These are phyloP conservation scores for Aegilops speltoides DNA, from an alignment of 176 grass and related monocot genomes.

Conservation along the genomic window DNA sequence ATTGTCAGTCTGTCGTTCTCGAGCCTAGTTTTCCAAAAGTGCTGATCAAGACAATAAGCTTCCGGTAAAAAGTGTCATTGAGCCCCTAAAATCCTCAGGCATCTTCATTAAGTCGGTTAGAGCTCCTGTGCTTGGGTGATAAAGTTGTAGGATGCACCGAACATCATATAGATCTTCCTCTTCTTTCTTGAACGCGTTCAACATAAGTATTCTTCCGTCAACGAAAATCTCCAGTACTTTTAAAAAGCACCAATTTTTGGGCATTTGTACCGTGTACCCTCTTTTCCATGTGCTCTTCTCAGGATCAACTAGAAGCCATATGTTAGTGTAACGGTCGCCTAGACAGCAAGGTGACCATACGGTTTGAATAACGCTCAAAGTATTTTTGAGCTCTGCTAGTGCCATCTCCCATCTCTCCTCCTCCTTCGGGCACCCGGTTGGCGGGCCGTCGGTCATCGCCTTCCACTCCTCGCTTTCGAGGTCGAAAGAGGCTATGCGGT, in stretches of 20 bases:
- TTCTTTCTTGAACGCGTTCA: background rate
- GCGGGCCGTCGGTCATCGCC: background rate
- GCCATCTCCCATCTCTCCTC: background rate
- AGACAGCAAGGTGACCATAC: background rate
- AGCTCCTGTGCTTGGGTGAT: background rate
- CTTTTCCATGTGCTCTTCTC: background rate
- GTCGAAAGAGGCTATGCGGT: background rate
- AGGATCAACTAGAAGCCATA: background rate
- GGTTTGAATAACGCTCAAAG: background rate
- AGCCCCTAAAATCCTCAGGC: too few relatives aligned
- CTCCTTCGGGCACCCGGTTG: too few relatives aligned
- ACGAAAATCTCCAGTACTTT: background rate
- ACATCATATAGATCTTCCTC: background rate
- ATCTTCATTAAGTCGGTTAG: background rate
- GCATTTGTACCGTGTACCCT: background rate
- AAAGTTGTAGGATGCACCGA: background rate
- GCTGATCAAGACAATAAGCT: background rate
- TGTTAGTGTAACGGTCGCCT: background rate
- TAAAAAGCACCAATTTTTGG: background rate
- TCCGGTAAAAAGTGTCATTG: background rate
- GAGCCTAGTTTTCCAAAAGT: background rate
- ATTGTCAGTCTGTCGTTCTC: background rate
- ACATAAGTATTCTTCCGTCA: conserved; percentile 1
- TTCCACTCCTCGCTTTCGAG: background rate
- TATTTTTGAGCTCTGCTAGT: background rate